These are phyloP conservation scores for Lachnellula subtilissima DNA, from an alignment of 2,329 filamentous ascomycete species.

Conservation along the genomic window DNA sequence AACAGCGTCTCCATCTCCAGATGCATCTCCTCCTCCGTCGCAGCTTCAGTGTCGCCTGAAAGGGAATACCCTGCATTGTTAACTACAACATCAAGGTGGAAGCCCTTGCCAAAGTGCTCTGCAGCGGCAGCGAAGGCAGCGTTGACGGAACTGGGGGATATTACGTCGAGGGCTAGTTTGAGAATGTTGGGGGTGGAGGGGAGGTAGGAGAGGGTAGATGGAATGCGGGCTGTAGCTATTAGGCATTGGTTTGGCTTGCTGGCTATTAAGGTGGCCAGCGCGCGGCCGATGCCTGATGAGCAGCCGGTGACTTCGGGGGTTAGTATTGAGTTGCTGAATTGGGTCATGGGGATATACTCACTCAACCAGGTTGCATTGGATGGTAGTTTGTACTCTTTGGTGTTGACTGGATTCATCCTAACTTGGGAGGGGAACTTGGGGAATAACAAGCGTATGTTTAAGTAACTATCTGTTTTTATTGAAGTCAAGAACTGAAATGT, in stretches of 20 bases:
- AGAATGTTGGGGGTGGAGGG: constrained; percentile 37
- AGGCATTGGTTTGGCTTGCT: constrained; percentile 37
- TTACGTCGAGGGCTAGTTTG: constrained; percentile 45
- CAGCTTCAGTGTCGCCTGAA: constrained; percentile 47
- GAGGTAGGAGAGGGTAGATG: constrained; percentile 37
- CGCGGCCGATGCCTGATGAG: constrained; percentile 44
- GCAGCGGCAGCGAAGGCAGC: constrained; percentile 34
- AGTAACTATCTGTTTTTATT: background rate
- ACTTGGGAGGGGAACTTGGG: background rate
- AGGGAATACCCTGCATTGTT: constrained; percentile 59
- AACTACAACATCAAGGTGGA: constrained; percentile 53
- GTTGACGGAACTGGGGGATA: constrained; percentile 33
- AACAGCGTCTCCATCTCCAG: constrained; percentile 40
- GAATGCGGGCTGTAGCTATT: constrained; percentile 45
- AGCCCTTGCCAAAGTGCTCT: constrained; percentile 38
- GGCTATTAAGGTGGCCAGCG: constrained; percentile 36
- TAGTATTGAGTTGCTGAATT: constrained; percentile 4
- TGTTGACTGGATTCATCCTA: constrained; percentile 32
- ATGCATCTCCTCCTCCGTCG: constrained; percentile 32
- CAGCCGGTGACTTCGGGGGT: constrained; percentile 42
- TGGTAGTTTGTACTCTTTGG: constrained; percentile 32
- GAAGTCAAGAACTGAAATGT: background rate
- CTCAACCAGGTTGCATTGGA: constrained; percentile 38
- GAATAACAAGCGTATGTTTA: background rate
- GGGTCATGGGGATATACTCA: constrained; percentile 18